These are phyloP conservation scores for Penicillium manginii DNA, from an alignment of 495 filamentous ascomycete genomes.

Conservation along the genomic window DNA sequence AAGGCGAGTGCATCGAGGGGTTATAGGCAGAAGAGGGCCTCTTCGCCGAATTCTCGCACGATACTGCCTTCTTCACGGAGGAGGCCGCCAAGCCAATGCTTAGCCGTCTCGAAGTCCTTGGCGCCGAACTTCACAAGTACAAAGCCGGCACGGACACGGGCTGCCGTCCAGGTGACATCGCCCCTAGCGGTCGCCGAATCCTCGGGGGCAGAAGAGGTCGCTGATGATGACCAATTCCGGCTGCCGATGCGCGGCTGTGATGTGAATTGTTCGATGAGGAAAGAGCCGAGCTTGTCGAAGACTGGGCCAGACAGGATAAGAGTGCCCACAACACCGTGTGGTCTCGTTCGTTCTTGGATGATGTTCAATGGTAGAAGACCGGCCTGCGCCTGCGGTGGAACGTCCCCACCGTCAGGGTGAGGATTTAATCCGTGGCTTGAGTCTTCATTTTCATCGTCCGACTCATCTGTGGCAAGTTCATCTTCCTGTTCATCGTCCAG, in stretches of 20 bases:
- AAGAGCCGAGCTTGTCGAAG: conserved; percentile 64
- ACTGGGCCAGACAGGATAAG: conserved; percentile 78
- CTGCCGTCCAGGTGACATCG: conserved; percentile 82
- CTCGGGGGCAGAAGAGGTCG: conserved; percentile 35
- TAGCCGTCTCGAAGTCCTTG: conserved; percentile 62
- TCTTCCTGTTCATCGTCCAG: conserved; percentile 57
- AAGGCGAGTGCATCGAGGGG: neutral
- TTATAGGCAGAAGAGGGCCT: conserved; percentile 63
- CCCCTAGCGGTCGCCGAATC: conserved; percentile 49
- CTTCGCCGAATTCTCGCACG: conserved; percentile 62
- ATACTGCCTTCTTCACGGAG: conserved; percentile 62
- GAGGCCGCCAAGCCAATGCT: conserved; percentile 61
- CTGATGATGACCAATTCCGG: conserved; percentile 67
- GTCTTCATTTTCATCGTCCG: conserved; percentile 18
- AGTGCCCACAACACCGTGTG: conserved; percentile 74
- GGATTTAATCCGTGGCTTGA: conserved; percentile 12
- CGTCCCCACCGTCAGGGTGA: conserved; percentile 20
- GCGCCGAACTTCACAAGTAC: conserved; percentile 87
- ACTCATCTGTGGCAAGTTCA: conserved; percentile 31
- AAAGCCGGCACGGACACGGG: conserved; percentile 74
- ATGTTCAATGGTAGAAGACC: conserved; percentile 33
- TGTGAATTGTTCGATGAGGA: conserved; percentile 76
- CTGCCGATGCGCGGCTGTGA: conserved; percentile 80
- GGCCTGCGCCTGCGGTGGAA: conserved; percentile 20
- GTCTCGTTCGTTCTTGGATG: conserved; percentile 45